A percentile compares a stretch with the other conserved stretches of the same genome.
These are phyloP conservation scores for Talaromyces proteolyticus DNA, from an alignment of 495 filamentous ascomycete species.

Conservation along the genomic window DNA sequence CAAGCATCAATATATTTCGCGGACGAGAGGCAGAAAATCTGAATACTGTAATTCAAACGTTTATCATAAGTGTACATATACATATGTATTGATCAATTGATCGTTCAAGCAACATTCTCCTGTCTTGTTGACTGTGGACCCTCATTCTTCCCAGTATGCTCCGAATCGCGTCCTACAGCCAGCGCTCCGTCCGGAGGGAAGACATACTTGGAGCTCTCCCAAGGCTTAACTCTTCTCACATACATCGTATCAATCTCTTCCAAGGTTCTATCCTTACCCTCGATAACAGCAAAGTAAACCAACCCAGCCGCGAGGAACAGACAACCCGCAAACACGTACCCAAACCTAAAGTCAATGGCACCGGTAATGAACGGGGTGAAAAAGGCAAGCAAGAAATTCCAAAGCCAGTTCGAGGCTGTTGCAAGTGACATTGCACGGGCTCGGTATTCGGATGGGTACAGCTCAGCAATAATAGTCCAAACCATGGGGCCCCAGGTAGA, in stretches of 20 bases:
- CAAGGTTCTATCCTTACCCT: constrained; percentile 55
- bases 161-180: not conserved
- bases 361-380: constrained; percentile 67
- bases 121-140: not conserved
- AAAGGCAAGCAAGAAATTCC: constrained; percentile 80
- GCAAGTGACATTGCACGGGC: constrained; percentile 68
- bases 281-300: constrained; percentile 70
- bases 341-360: constrained; percentile 64
- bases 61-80: no score
- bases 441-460: constrained; percentile 71
- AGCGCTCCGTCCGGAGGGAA: constrained; percentile 13
- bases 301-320: constrained; percentile 51
- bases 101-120: no score
- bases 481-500: constrained; percentile 79
- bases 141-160: not conserved
- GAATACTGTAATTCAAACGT: no score
- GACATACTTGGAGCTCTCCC: constrained; percentile 48
- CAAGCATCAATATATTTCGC: no score
- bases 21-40: no score
- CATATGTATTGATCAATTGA: no score
- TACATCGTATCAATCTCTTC: constrained; percentile 85
- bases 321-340: constrained; percentile 71
- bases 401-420: constrained; percentile 77
- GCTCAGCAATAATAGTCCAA: constrained; percentile 73
- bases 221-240: constrained; percentile 54